These are phyloP conservation scores for Pythium chondricola DNA, from an alignment of 352 stramenopile genomes.

Conservation along the genomic window DNA sequence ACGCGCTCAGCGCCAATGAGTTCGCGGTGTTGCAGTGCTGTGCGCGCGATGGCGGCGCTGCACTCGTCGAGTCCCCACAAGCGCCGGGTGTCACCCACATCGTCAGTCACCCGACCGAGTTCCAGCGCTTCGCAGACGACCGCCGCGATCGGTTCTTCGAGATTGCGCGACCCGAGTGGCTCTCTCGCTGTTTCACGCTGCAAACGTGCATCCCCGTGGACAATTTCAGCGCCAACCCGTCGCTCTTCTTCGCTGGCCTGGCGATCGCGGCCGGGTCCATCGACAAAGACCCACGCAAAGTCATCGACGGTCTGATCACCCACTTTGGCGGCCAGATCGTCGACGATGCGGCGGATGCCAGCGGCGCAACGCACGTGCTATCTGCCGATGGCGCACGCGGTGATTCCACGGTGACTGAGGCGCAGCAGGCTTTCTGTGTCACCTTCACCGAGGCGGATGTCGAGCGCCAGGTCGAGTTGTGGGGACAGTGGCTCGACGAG, in stretches of 20 bases:
- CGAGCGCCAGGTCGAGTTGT: conserved; percentile 28
- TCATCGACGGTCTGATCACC: conserved; percentile 71
- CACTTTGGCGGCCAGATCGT: conserved; percentile 80
- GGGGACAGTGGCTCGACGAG: conserved; percentile 34
- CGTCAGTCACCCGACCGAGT: conserved; percentile 56
- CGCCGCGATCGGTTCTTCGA: conserved; percentile 66
- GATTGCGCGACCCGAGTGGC: conserved; percentile 74
- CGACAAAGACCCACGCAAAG: conserved; percentile 72
- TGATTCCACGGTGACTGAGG: conserved; percentile 21
- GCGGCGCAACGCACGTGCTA: conserved; percentile 65
- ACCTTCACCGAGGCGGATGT: conserved; percentile 43
- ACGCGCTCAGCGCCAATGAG: conserved; percentile 30
- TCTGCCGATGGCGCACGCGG: conserved; percentile 39
- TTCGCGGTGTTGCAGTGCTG: conserved; percentile 48
- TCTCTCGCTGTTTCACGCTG: conserved; percentile 66
- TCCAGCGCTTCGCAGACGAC: conserved; percentile 34
- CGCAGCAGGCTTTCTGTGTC: conserved; percentile 37
- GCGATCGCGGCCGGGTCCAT: conserved; percentile 66
- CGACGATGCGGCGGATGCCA: conserved; percentile 35
- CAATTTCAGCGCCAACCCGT: conserved; percentile 71
- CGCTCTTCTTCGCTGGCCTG: conserved; percentile 71
- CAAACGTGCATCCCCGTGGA: conserved; percentile 57
- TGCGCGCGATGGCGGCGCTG: conserved; percentile 55
- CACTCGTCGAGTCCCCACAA: conserved; percentile 27
- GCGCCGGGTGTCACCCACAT: conserved; percentile 48